A percentile compares a stretch with the other conserved stretches of the same genome.
Evolutionary conservation across 2,329 filamentous ascomycete species (phyloP).

Genomic region (Microthyrium microscopicum): DNA sequence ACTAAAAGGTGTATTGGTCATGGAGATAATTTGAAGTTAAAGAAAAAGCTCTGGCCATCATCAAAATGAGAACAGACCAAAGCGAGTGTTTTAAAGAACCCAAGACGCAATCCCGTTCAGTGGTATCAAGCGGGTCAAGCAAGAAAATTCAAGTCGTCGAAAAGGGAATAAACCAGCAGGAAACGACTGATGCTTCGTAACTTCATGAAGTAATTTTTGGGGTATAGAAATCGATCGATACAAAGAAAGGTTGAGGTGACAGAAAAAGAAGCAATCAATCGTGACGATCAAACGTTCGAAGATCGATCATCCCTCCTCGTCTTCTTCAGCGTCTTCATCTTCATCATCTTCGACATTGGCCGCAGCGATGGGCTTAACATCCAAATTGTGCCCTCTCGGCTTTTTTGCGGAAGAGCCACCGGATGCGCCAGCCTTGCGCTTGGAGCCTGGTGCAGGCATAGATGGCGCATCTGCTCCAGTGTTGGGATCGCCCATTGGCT

Average conservation of each 20-base stretch:
- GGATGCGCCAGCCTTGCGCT: slow-evolving; percentile 32
- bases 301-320: not conserved
- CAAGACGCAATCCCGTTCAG: too few species aligned
- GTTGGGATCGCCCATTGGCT: slow-evolving; percentile 19
- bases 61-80: too few species aligned
- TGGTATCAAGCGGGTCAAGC: not conserved
- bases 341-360: slow-evolving; percentile 17
- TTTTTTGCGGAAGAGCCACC: slow-evolving; percentile 13
- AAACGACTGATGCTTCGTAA: slow-evolving; percentile 1
- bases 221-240: slow-evolving; percentile 1
- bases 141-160: not conserved
- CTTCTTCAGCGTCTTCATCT: slow-evolving; percentile 20
- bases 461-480: slow-evolving; percentile 19
- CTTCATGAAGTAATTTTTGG: slow-evolving; percentile 5
- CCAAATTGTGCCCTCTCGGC: slow-evolving; percentile 10
- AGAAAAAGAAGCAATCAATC: not conserved
- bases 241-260: not conserved
- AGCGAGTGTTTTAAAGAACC: too few species aligned
- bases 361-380: slow-evolving; percentile 6
- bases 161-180: slow-evolving; percentile 1
- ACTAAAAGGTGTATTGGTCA: too few species aligned
- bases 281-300: not conserved
- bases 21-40: too few species aligned
- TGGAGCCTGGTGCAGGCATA: slow-evolving; percentile 21
- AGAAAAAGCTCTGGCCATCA: too few species aligned